phyloP scores from a whole-genome alignment of 495 filamentous ascomycete species.

The Aspergillus kassunensis region DNA sequence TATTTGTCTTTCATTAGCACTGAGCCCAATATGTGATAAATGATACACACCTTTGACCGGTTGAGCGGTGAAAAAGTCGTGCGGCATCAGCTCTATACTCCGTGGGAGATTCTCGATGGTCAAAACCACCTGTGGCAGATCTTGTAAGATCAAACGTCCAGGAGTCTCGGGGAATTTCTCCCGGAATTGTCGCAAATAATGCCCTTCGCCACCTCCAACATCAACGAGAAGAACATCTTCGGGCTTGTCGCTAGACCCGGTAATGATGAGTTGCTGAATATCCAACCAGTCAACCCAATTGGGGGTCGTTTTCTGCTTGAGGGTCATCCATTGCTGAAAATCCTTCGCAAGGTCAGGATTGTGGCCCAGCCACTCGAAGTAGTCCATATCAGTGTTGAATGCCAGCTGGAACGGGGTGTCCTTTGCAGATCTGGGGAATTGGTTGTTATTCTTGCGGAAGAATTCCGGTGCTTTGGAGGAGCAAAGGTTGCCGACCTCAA shows the following conservation, averaged over 20 bases:
- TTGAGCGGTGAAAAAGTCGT: constrained; percentile 47
- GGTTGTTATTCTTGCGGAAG: constrained; percentile 23
- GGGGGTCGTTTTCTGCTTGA: background rate
- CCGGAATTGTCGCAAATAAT: constrained; percentile 40
- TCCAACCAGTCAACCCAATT: constrained; percentile 25
- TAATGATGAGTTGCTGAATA: constrained; percentile 14
- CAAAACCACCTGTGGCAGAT: constrained; percentile 39
- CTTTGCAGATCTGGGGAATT: constrained; percentile 18
- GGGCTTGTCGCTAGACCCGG: background rate
- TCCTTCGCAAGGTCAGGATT: constrained; percentile 9
- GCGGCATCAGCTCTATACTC: constrained; percentile 25
- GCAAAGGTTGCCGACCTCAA: no score
- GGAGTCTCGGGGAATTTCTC: constrained; percentile 28
- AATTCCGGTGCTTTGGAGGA: constrained; percentile 20
- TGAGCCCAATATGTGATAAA: no score
- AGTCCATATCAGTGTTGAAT: constrained; percentile 22
- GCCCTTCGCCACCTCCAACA: constrained; percentile 46
- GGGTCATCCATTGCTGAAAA: constrained; percentile 26
- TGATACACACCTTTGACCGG: constrained; percentile 29
- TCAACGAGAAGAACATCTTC: constrained; percentile 44
- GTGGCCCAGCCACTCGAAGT: constrained; percentile 27
- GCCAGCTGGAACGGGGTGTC: constrained; percentile 28
- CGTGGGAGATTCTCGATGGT: constrained; percentile 23
- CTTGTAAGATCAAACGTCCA: constrained; percentile 46
- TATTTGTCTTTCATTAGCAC: no score